Evolutionary conservation across 169 alveolate species (phyloP).

Genomic region (Babesia bovis): DNA sequence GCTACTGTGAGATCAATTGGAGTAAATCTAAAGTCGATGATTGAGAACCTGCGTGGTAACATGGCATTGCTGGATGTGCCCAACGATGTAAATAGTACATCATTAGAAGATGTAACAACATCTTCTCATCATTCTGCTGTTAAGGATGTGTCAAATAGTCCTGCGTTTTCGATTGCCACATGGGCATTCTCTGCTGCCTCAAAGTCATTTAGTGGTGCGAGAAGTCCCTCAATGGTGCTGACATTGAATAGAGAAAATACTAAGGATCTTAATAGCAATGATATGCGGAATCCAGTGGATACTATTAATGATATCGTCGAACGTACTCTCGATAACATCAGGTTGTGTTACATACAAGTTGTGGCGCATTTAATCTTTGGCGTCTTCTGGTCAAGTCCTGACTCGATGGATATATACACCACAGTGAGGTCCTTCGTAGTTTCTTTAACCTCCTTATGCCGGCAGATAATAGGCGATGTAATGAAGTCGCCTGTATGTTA

Average conservation of each 20-base stretch:
- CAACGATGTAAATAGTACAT: background rate
- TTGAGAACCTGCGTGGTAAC: background rate
- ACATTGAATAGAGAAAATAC: background rate
- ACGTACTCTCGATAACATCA: constrained; percentile 3
- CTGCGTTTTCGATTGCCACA: background rate
- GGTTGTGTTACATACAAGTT: constrained; percentile 26
- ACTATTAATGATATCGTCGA: background rate
- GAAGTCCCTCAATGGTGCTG: background rate
- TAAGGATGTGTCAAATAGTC: background rate
- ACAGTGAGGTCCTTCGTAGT: constrained; percentile 27
- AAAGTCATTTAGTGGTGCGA: background rate
- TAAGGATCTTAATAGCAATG: background rate
- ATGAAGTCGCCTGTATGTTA: background rate
- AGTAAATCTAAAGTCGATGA: constrained; percentile 15
- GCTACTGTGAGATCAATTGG: constrained; percentile 1
- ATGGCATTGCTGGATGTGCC: background rate
- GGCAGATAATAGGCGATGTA: background rate
- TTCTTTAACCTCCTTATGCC: constrained; percentile 1
- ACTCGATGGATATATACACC: constrained; percentile 38
- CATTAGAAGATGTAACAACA: background rate
- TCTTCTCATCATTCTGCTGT: background rate
- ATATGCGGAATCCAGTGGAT: background rate
- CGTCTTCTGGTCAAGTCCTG: constrained; percentile 31
- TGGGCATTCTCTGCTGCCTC: background rate
- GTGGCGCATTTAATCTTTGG: constrained; percentile 34